Evolutionary conservation across 805 yeast species (phyloP), one percentile per base, ranked within the genome.

Genomic region (Yamadazyma nakazawae): DNA sequence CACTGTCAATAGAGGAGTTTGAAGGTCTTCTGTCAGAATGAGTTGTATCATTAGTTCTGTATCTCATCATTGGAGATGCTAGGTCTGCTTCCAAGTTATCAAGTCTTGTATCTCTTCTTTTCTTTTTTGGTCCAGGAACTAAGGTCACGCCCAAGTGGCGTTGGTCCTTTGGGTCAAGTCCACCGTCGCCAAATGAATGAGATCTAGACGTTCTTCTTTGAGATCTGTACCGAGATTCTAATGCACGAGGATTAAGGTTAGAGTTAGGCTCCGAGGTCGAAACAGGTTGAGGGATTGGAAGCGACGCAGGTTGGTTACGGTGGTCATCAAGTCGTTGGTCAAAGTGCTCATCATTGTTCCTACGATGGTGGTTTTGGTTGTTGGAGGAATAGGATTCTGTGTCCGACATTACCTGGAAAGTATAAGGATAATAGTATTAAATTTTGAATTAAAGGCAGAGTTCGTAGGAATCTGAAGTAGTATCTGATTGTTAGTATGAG

Each of bases 1-100:
- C 92, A 50, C 82, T 78, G 56, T 84, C 89, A 35, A 69, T 64
- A 12, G 77, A 57, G 6, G 70, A 52, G 50, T 63, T 53, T 41
- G 75, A 59, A 25, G 68, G 55, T 49, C 79, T 58, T 38, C 65
- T 57, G 42, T 54, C 56, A 9, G 62, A 56, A 26, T 49, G 48
- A 16, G 30, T 24, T 24, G 63, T 59, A 21, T 60, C 66, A 43
- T 60, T 63, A 5, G 65, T 57, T 42, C 47, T 57, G 30, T 56
- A 46, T 47, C 55, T 62, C 47, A 49, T 57, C 62, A 68, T 55
- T 3, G 70, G 68, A 7, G 60, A 51, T 12, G 60, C 62, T 40
- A 58, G 44, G 35, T 63, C 70, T 13, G 55, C 52, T 31, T 60
- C 63, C 41, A 60, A 52, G 40, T 57, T 56, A 36, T 53, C 57